These are phyloP conservation scores for Prunus mongolica DNA, from an alignment of 306 rosid species.

Conservation along the genomic window DNA sequence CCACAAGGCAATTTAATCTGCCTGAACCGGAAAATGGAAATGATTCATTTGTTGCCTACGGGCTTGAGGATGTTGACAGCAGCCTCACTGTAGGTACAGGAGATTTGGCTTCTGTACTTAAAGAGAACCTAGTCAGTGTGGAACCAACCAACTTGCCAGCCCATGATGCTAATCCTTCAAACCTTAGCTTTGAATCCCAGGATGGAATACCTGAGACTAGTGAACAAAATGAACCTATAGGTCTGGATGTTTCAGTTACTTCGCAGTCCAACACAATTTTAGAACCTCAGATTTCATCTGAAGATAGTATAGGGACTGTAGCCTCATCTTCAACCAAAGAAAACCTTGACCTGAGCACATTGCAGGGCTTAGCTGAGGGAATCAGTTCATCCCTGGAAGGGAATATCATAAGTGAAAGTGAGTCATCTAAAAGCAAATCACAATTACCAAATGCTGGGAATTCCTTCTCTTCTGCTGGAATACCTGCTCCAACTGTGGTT, in stretches of 20 bases:
- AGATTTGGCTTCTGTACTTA: slow-evolving; percentile 42
- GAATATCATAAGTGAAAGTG: slow-evolving; percentile 31
- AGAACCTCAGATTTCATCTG: slow-evolving; percentile 35
- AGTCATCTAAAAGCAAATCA: slow-evolving; percentile 36
- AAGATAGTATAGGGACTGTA: slow-evolving; percentile 32
- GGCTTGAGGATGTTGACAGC: slow-evolving; percentile 45
- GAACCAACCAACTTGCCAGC: slow-evolving; percentile 33
- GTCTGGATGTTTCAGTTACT: slow-evolving; percentile 27
- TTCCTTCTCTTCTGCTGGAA: slow-evolving; percentile 79
- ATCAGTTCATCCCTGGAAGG: slow-evolving; percentile 42
- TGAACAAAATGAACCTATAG: slow-evolving; percentile 30
- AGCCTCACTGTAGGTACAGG: slow-evolving; percentile 32
- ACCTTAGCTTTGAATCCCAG: slow-evolving; percentile 39
- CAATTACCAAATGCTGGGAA: slow-evolving; percentile 52
- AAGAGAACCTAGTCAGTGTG: slow-evolving; percentile 37
- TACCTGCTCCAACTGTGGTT: slow-evolving; percentile 91
- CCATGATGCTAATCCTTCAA: slow-evolving; percentile 31
- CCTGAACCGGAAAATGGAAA: slow-evolving; percentile 48
- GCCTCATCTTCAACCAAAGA: slow-evolving; percentile 36
- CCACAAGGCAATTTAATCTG: slow-evolving; percentile 20
- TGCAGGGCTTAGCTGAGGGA: slow-evolving; percentile 40
- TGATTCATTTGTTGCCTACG: slow-evolving; percentile 45
- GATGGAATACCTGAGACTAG: slow-evolving; percentile 39
- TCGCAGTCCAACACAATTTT: slow-evolving; percentile 34
- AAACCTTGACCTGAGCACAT: slow-evolving; percentile 30